Conservation (phyloP, 768 basidiomycete species). For the Podaxis sp. region DNA sequence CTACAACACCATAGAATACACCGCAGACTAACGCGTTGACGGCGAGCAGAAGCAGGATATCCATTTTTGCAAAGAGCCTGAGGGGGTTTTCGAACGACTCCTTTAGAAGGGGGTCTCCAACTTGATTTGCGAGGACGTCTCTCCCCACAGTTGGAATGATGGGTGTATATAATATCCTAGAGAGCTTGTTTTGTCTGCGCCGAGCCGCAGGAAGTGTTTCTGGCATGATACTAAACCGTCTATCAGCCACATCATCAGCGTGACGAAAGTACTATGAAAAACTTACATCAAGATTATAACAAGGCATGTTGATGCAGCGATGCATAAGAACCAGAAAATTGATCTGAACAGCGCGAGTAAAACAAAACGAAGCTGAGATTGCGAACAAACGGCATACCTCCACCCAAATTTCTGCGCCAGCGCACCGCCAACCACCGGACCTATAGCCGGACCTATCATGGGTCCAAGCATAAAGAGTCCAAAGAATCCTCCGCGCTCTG, state of each 20-base stretch:
- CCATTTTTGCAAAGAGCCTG: constrained; percentile 49
- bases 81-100: constrained; percentile 54
- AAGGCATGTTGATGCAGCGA: constrained; percentile 44
- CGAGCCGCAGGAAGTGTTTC: constrained; percentile 56
- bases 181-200: constrained; percentile 46
- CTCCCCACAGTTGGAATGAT: constrained; percentile 47
- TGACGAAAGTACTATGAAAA: constrained; percentile 10
- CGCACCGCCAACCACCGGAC: constrained; percentile 59
- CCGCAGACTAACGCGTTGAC: constrained; percentile 52
- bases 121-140: constrained; percentile 15
- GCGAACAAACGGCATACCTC: constrained; percentile 38
- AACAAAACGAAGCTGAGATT: constrained; percentile 1
- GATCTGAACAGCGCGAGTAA: constrained; percentile 32
- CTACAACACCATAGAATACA: constrained; percentile 58
- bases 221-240: constrained; percentile 42
- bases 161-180: constrained; percentile 45
- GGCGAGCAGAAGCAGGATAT: constrained; percentile 50
- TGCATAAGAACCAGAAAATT: constrained; percentile 64
- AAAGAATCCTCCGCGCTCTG: constrained; percentile 75
- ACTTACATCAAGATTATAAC: constrained; percentile 46
- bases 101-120: constrained; percentile 28
- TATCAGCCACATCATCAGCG: constrained; percentile 17
- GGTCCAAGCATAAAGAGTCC: constrained; percentile 67
- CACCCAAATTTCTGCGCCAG: constrained; percentile 60
- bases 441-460: constrained; percentile 65